These are phyloP conservation scores for Triticum dicoccoides DNA, from an alignment of 176 grass and related monocot genomes.

Conservation along the genomic window DNA sequence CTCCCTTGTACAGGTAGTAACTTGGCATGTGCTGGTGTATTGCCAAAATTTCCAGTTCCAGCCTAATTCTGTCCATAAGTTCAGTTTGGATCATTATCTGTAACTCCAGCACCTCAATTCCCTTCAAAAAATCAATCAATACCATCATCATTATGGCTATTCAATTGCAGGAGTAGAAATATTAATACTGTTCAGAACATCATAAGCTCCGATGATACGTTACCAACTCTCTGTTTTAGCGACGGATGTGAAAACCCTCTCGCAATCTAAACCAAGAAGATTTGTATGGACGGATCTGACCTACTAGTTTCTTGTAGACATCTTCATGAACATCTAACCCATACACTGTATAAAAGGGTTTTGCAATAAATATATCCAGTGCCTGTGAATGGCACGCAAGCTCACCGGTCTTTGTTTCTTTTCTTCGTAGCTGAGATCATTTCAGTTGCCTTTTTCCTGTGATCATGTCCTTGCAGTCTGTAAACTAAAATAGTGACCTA, in stretches of 20 bases:
- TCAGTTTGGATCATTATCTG: too few relatives aligned
- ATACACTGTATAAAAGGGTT: background rate
- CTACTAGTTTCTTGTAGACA: conserved; percentile 13
- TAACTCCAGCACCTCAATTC: too few relatives aligned
- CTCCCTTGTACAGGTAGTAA: too few relatives aligned
- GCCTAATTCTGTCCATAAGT: too few relatives aligned
- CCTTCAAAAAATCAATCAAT: too few relatives aligned
- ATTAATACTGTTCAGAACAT: background rate
- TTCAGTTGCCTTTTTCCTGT: background rate
- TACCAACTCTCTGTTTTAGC: background rate
- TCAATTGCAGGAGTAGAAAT: too few relatives aligned
- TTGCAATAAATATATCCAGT: background rate
- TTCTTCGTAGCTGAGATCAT: background rate
- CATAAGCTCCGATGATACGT: background rate
- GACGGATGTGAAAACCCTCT: background rate
- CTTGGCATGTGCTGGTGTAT: too few relatives aligned
- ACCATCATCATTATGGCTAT: too few relatives aligned
- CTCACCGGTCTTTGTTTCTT: background rate
- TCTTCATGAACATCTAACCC: background rate
- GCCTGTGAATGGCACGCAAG: background rate
- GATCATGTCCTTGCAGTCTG: too few relatives aligned
- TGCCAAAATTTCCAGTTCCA: too few relatives aligned
- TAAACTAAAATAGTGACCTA: too few relatives aligned
- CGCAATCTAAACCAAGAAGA: background rate
- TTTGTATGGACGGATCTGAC: background rate